A percentile compares a stretch with the other conserved stretches of the same genome.
These are phyloP conservation scores for Phytophthora syringae DNA, from an alignment of 352 stramenopile species.

Conservation along the genomic window DNA sequence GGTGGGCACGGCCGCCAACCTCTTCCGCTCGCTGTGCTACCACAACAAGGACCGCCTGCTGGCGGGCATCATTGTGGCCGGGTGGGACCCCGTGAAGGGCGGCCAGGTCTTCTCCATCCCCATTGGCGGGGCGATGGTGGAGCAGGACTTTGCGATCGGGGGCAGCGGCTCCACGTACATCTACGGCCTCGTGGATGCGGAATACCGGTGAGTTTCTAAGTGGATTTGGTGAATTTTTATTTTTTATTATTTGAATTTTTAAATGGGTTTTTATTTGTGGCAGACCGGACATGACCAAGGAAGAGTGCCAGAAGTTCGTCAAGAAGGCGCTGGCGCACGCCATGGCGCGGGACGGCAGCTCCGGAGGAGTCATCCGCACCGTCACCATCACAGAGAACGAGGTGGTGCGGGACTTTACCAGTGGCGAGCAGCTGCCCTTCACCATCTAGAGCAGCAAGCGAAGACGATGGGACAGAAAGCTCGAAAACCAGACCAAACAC, in stretches of 20 bases:
- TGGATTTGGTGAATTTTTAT: too few species aligned
- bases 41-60: slow-evolving; percentile 98
- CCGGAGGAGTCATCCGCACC: slow-evolving; percentile 98
- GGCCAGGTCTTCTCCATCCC: slow-evolving; percentile 97
- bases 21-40: slow-evolving; percentile 98
- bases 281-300: slow-evolving; percentile 96
- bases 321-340: slow-evolving; percentile 96
- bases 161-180: slow-evolving; percentile 98
- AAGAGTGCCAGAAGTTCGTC: slow-evolving; percentile 95
- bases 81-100: slow-evolving; percentile 96
- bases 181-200: slow-evolving; percentile 96
- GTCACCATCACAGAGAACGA: slow-evolving; percentile 94
- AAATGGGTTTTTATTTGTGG: too few species aligned
- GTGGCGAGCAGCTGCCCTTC: slow-evolving; percentile 93
- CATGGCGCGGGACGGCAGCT: slow-evolving; percentile 98
- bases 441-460: slow-evolving; percentile 73
- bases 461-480: background rate
- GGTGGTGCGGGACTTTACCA: slow-evolving; percentile 92
- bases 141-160: slow-evolving; percentile 97
- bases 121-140: slow-evolving; percentile 95
- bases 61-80: slow-evolving; percentile 97
- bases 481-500: background rate
- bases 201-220: too few species aligned
- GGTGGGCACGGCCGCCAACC: slow-evolving; percentile 97
- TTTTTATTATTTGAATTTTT: too few species aligned